Percentiles rank a stretch among this genome's conserved stretches.
phyloP scores from a whole-genome alignment of 2,329 filamentous ascomycete species.

The Hymenoscyphus occultus region DNA sequence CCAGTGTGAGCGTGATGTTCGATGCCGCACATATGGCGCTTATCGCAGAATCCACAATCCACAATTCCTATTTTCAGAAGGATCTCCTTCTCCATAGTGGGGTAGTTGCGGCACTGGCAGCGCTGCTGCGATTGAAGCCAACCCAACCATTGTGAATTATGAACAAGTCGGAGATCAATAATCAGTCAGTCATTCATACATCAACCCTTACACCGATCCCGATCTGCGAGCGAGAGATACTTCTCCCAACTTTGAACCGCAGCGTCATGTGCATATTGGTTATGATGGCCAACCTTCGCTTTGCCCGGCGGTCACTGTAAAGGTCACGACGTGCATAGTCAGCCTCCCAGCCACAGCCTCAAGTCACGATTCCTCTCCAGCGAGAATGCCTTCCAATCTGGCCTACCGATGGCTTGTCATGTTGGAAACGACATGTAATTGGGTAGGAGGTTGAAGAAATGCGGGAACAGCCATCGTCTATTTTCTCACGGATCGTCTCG shows the following conservation, averaged over 20 bases:
- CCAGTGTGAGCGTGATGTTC: background rate
- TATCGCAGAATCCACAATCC: conserved; percentile 20
- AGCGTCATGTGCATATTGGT: conserved; percentile 21
- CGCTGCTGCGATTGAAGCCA: background rate
- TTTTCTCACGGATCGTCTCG: conserved; percentile 26
- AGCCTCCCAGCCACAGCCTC: conserved; percentile 31
- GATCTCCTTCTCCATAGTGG: conserved; percentile 5
- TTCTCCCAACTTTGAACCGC: conserved; percentile 4
- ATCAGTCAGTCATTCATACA: conserved; percentile 6
- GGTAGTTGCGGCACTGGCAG: background rate
- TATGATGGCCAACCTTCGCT: conserved; percentile 17
- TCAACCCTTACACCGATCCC: conserved; percentile 8
- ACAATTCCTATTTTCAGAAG: background rate
- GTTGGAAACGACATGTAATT: background rate
- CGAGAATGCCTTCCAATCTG: conserved; percentile 18
- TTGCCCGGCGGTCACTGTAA: conserved; percentile 15
- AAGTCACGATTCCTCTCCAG: conserved; percentile 3
- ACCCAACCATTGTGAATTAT: background rate
- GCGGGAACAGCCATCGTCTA: background rate
- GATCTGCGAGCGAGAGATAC: background rate
- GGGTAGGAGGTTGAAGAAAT: conserved; percentile 1
- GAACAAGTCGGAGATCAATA: background rate
- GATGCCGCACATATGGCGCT: conserved; percentile 24
- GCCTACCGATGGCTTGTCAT: background rate
- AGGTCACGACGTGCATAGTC: conserved; percentile 14